Evolutionary conservation across 1,284 basidiomycete species (phyloP).

Genomic region (Moesziomyces parantarcticus): DNA sequence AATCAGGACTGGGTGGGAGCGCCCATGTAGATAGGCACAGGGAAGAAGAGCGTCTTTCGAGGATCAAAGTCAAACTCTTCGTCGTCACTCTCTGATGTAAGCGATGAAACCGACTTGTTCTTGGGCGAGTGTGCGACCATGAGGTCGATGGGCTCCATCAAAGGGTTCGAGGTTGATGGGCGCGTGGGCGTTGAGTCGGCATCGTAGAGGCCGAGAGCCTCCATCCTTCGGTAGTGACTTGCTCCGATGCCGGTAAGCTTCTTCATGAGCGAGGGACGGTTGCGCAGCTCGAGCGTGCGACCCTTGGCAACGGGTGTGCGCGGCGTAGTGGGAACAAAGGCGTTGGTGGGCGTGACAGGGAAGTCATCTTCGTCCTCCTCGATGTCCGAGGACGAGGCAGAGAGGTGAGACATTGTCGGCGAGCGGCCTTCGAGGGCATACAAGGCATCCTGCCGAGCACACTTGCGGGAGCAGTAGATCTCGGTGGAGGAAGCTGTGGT

Average conservation of each 20-base stretch:
- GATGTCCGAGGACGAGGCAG: constrained; percentile 17
- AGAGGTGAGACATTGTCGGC: constrained; percentile 6
- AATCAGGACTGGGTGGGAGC: constrained; percentile 15
- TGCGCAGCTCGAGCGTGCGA: neutral
- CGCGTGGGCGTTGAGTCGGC: constrained; percentile 20
- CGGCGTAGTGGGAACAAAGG: constrained; percentile 20
- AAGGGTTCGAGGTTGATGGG: constrained; percentile 6
- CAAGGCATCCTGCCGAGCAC: constrained; percentile 29
- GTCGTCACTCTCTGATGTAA: neutral
- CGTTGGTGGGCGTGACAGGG: constrained; percentile 37
- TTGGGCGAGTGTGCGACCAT: constrained; percentile 27
- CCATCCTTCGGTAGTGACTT: constrained; percentile 37
- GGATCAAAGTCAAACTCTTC: constrained; percentile 23
- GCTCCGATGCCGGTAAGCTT: constrained; percentile 23
- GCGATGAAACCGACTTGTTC: constrained; percentile 4
- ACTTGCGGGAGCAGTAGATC: constrained; percentile 38
- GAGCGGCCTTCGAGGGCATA: constrained; percentile 36
- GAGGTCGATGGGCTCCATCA: constrained; percentile 22
- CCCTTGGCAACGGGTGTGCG: constrained; percentile 19
- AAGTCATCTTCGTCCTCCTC: constrained; percentile 38
- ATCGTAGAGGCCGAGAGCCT: constrained; percentile 35
- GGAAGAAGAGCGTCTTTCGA: constrained; percentile 32
- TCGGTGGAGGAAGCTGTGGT: constrained; percentile 11
- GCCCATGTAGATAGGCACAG: constrained; percentile 34
- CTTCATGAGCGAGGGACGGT: constrained; percentile 3